phyloP scores from a whole-genome alignment of 2,329 filamentous ascomycete genomes.

The Aspergillus brasiliensis region DNA sequence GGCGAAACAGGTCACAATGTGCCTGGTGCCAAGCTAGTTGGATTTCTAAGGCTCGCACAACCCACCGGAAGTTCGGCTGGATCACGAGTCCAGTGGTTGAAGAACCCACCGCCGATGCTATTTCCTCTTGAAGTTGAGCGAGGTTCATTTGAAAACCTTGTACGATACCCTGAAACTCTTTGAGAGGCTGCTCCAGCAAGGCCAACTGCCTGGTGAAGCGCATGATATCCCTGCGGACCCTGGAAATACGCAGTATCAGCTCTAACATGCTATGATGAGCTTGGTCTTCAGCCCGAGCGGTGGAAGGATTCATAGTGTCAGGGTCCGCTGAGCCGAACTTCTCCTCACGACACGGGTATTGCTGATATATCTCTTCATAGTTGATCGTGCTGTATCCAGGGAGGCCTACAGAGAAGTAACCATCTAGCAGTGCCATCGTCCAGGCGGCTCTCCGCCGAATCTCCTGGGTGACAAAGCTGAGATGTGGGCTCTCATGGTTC shows the following conservation, averaged over 20 bases:
- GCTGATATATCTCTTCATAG: conserved; percentile 1
- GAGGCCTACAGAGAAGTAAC: neutral
- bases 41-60: neutral
- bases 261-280: neutral
- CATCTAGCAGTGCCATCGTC: conserved; percentile 1
- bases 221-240: neutral
- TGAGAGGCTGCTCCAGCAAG: neutral
- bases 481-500: neutral
- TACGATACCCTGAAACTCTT: neutral
- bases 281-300: neutral
- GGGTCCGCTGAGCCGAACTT: neutral
- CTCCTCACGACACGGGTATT: conserved; percentile 1
- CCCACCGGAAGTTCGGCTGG: neutral
- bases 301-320: neutral
- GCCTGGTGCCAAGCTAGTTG: neutral
- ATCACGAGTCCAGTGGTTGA: neutral
- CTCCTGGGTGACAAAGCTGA: conserved; percentile 1
- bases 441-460: neutral
- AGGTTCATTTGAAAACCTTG: neutral
- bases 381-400: neutral
- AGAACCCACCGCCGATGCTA: neutral
- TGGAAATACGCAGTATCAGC: neutral
- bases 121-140: neutral
- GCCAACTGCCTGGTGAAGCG: conserved; percentile 1
- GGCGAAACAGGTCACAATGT: neutral